Evolutionary conservation across 257 asterid genomes (phyloP), one percentile per base, ranked within the genome.

Genomic region (Fraxinus quadrangulata): DNA sequence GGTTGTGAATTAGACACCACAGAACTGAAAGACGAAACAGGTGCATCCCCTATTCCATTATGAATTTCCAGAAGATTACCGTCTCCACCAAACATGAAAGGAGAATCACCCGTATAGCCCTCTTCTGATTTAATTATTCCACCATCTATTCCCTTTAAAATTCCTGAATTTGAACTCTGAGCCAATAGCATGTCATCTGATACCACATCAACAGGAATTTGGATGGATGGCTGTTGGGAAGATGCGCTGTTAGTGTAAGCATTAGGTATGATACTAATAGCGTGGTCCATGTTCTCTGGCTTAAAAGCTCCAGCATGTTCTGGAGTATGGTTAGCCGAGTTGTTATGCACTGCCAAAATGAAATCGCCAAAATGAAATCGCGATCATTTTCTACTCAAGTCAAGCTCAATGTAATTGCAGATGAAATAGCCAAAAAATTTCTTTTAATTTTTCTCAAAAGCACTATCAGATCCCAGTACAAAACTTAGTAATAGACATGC

Each of bases 1-100:
- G 89, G 78, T 71, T 86, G 96, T 8, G 92, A 75, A 77, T 86
- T 86, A 70, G 96, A 77, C 79, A 87, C 93, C 4, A 83, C 90
- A 36, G 89, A 84, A 80, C 86, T 85, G 78, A 88, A 93, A 56
- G 94, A 88, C 82, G 97, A 88, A 82, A 88, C 86, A 11, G 94
- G 80, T 63, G 86, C 84, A 79, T 87, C 96, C 26, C 91, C 91
- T 34, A 85, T 82, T 47, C 85, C 81, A 84, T 82, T 84, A 73
- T 84, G 92, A 75, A 87, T 79, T 80, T 91, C 94, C 33, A 91
- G 71, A 67, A 84, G 84, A 83, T 78, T 88, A 81, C 75, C 87
- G 69, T 89, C 94, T 26, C 81, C 59, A 74, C 91, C 90, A 77
- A 90, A 90, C 83, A 87, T 70, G 73, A 82, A 89, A 0, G 85